phyloP scores from a whole-genome alignment of 2,329 filamentous ascomycete species.

The Penicillium sp. region DNA sequence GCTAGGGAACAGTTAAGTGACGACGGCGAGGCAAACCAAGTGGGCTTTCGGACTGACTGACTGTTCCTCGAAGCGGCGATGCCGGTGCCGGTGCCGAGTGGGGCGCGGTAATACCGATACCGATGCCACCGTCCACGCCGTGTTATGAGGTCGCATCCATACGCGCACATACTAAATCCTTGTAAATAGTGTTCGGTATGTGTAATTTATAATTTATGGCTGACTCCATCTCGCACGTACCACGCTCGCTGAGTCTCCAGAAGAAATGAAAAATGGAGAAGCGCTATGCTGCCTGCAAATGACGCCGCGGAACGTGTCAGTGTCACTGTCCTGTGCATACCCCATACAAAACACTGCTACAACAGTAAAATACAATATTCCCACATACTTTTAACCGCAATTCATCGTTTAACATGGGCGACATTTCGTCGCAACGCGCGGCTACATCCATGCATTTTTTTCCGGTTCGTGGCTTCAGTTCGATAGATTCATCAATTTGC shows the following conservation, averaged over 20 bases:
- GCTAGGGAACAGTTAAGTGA: not conserved
- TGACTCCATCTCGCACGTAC: too few species aligned
- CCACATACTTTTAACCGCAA: not conserved
- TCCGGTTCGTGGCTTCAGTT: not conserved
- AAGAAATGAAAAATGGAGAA: slow-evolving; percentile 5
- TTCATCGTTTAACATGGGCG: not conserved
- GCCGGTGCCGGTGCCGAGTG: not conserved
- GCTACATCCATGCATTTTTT: not conserved
- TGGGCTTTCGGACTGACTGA: not conserved
- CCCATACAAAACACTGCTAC: too few species aligned
- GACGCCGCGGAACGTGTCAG: not conserved
- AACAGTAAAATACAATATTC: too few species aligned
- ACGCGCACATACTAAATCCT: too few species aligned
- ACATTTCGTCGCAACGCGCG: slow-evolving; percentile 4
- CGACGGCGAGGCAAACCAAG: not conserved
- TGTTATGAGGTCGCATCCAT: too few species aligned
- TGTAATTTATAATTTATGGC: too few species aligned
- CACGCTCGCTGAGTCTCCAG: too few species aligned
- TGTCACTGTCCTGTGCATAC: too few species aligned
- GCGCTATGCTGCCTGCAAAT: not conserved
- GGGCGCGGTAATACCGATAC: not conserved
- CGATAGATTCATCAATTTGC: not conserved
- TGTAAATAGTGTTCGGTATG: too few species aligned
- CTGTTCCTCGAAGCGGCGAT: slow-evolving; percentile 11
- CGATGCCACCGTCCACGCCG: not conserved